Conservation (phyloP, 176 grass and related monocot genomes). For the Oryza australiensis region DNA sequence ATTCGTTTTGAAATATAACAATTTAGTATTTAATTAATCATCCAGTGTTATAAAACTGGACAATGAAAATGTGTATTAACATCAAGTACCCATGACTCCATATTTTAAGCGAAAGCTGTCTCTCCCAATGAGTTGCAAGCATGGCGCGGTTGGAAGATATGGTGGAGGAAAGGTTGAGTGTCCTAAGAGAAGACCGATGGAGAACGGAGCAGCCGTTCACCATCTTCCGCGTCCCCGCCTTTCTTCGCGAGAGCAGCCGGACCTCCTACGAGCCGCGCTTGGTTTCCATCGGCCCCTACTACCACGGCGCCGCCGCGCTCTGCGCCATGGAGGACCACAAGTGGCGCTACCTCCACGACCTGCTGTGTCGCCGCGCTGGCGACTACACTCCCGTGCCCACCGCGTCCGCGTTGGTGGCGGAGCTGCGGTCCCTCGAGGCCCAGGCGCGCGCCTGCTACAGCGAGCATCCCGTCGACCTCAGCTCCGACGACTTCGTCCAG, state of each 20-base stretch:
- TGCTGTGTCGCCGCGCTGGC: neutral
- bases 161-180: neutral
- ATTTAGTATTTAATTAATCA: too few species aligned
- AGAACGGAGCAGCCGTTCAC: neutral
- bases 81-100: too few species aligned
- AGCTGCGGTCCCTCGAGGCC: neutral
- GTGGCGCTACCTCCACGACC: neutral
- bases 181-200: neutral
- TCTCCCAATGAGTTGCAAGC: too few species aligned
- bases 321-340: slow-evolving; percentile 27
- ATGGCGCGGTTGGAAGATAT: neutral
- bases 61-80: too few species aligned
- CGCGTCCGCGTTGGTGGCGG: neutral
- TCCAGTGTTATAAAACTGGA: too few species aligned
- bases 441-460: slow-evolving; percentile 24
- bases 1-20: too few species aligned
- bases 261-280: slow-evolving; percentile 5
- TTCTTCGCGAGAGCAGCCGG: neutral
- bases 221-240: slow-evolving; percentile 22
- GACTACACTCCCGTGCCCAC: neutral
- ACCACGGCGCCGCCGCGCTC: neutral
- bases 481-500: neutral
- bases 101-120: too few species aligned
- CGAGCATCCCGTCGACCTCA: neutral
- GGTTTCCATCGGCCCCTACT: slow-evolving; percentile 33